A percentile compares a stretch with the other conserved stretches of the same genome.
phyloP scores from a whole-genome alignment of 2,329 filamentous ascomycete genomes.

The Epicoccum sorghinum region DNA sequence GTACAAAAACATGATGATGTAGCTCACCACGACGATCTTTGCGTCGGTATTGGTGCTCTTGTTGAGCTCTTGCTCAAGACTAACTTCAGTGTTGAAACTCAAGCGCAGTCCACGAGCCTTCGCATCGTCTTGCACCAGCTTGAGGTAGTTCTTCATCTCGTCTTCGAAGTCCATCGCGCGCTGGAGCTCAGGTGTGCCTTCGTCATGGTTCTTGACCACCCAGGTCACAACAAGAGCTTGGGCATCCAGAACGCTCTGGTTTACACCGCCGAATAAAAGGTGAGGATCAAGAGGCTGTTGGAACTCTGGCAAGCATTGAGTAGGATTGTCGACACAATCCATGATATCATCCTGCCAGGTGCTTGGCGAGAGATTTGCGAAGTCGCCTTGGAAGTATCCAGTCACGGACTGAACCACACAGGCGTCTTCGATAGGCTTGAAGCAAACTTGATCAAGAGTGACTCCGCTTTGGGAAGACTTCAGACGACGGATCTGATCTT shows the following conservation, averaged over 20 bases:
- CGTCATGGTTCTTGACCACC: conserved; percentile 87
- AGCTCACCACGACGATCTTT: conserved; percentile 95
- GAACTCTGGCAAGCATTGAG: conserved; percentile 82
- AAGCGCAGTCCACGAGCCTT: conserved; percentile 77
- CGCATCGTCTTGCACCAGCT: conserved; percentile 83
- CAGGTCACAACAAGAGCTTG: conserved; percentile 87
- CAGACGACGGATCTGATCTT: conserved; percentile 74
- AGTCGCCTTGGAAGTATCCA: conserved; percentile 79
- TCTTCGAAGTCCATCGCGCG: conserved; percentile 90
- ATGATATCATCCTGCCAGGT: conserved; percentile 76
- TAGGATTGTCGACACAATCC: conserved; percentile 78
- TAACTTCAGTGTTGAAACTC: conserved; percentile 95
- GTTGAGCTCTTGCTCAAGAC: conserved; percentile 92
- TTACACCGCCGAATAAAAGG: conserved; percentile 84
- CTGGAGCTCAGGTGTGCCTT: conserved; percentile 72
- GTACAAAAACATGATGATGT: conserved; percentile 98
- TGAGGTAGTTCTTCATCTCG: conserved; percentile 73
- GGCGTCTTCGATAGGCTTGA: conserved; percentile 86
- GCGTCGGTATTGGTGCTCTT: conserved; percentile 98
- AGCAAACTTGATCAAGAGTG: conserved; percentile 83
- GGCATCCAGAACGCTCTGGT: conserved; percentile 70
- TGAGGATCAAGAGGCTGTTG: conserved; percentile 85
- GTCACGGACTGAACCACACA: conserved; percentile 95
- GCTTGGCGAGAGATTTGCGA: conserved; percentile 64
- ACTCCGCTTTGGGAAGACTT: conserved; percentile 72